Evolutionary conservation across 1,284 basidiomycete species (phyloP), one percentile per base, ranked within the genome.

Genomic region (Pisolithus thermaeus): DNA sequence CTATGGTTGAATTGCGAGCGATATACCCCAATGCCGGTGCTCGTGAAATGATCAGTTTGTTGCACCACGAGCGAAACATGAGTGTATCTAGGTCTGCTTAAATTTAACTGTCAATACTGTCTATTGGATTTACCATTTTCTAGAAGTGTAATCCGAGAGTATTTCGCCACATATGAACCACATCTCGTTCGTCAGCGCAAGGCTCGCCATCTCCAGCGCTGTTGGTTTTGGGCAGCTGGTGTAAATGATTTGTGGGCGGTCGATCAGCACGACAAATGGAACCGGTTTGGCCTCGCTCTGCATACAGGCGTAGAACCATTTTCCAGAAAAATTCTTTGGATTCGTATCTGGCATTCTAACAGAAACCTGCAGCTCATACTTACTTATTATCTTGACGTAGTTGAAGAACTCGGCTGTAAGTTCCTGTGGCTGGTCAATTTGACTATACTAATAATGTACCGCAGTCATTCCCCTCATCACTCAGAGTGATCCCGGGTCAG

Each of bases 261-360:
- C 25, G 70, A 73, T 54, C 72, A 72, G 52, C 71, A 73, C 51
- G 71, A 77, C 53, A 75, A 76, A 52, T 75, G 71, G 72, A 49
- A 58, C 37, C 47, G 59, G 5, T 75, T 70, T 56, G 67, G 69
- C 0, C 58, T 76, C 0, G 64, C 47, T 42, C 49, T 75, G 0
- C 74, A 25, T 5, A 25, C 23, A 25, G 23, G 23, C 23, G 23
- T 25, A 25, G 23, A 25, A 5, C 23, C 23, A 25, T 25, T 25
- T 25, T 25, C 23, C 23, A 25, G 23, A 5, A 25, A 25, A 5
- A 25, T 25, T 25, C 23, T 25, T 25, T 25, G 23, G 23, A 25
- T 25, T 25, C 23, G 23, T 5, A 25, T 25, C 23, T 25, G 23
- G 23, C 23, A 25, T 5, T 25, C 23, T 25, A 25, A 25, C 5